Percentiles rank a stretch among this genome's conserved stretches.
Conservation (phyloP, 1,284 basidiomycete species). For the Cryptococcus wingfieldii region DNA sequence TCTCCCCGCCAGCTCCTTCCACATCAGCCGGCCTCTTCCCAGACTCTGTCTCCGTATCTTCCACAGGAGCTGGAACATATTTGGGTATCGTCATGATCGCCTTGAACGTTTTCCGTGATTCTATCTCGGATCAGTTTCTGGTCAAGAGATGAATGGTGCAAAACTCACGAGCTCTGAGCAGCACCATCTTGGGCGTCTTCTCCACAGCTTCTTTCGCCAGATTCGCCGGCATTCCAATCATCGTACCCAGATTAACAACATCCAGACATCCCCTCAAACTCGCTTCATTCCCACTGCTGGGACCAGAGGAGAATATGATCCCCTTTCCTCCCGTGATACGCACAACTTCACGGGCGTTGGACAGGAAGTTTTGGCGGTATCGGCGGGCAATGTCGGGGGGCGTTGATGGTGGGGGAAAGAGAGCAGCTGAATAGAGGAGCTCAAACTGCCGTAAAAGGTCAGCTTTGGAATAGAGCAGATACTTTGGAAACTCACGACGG, state of each 20-base stretch:
- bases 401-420: constrained; percentile 34
- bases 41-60: no score
- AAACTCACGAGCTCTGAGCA: constrained; percentile 47
- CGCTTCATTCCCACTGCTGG: constrained; percentile 24
- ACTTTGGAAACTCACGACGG: constrained; percentile 35
- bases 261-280: constrained; percentile 41
- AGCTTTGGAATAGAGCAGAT: background rate
- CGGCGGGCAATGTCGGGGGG: constrained; percentile 25
- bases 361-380: constrained; percentile 46
- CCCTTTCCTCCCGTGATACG: constrained; percentile 45
- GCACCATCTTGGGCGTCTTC: constrained; percentile 35
- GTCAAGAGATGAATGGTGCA: background rate
- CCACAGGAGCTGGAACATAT: no score
- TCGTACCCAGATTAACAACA: constrained; percentile 45
- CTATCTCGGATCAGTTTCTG: constrained; percentile 14
- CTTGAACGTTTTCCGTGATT: constrained; percentile 44
- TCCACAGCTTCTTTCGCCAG: constrained; percentile 45
- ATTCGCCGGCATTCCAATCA: constrained; percentile 48
- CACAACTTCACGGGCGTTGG: constrained; percentile 46
- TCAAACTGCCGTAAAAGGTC: constrained; percentile 36
- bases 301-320: constrained; percentile 45
- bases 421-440: constrained; percentile 42
- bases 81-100: constrained; percentile 38
- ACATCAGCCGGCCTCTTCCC: no score
- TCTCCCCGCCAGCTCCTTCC: no score